A percentile compares a stretch with the other conserved stretches of the same genome.
Conservation (phyloP, 2,329 filamentous ascomycete genomes). For the Lomentospora prolificans region DNA sequence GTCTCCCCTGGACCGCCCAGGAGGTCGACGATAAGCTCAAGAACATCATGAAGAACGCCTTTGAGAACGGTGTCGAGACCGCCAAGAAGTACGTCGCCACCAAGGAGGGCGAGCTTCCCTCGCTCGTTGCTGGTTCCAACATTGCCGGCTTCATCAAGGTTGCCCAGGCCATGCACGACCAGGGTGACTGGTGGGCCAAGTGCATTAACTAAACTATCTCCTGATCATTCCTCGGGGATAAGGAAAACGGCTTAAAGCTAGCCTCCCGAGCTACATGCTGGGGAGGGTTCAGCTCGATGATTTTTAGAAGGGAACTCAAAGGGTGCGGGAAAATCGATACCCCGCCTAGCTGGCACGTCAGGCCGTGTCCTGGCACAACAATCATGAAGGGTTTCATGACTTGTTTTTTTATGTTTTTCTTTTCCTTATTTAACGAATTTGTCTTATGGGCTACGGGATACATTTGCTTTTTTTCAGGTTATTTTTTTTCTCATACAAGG, state of each 20-base stretch:
- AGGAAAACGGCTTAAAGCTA: too few species aligned
- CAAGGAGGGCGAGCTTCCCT: conserved; percentile 75
- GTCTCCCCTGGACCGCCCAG: conserved; percentile 76
- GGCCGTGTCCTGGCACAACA: too few species aligned
- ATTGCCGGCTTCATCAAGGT: conserved; percentile 98
- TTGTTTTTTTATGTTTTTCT: neutral
- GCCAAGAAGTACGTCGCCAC: conserved; percentile 79
- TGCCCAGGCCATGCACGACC: conserved; percentile 84
- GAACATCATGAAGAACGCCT: conserved; percentile 89
- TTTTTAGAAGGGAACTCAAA: too few species aligned
- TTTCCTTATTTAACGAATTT: neutral
- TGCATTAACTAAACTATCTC: neutral
- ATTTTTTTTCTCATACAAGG: neutral
- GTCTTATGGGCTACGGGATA: neutral
- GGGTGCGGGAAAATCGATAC: too few species aligned
- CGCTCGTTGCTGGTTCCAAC: conserved; percentile 86
- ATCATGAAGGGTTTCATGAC: neutral
- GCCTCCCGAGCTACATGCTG: neutral
- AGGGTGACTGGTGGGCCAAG: conserved; percentile 73
- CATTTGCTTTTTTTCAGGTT: neutral
- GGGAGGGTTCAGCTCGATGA: neutral
- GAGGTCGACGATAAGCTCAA: conserved; percentile 89
- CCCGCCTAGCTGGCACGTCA: too few species aligned
- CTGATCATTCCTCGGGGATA: too few species aligned
- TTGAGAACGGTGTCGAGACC: conserved; percentile 79